Conservation (phyloP, 805 yeast species). For the Kodamaea leandrae region DNA sequence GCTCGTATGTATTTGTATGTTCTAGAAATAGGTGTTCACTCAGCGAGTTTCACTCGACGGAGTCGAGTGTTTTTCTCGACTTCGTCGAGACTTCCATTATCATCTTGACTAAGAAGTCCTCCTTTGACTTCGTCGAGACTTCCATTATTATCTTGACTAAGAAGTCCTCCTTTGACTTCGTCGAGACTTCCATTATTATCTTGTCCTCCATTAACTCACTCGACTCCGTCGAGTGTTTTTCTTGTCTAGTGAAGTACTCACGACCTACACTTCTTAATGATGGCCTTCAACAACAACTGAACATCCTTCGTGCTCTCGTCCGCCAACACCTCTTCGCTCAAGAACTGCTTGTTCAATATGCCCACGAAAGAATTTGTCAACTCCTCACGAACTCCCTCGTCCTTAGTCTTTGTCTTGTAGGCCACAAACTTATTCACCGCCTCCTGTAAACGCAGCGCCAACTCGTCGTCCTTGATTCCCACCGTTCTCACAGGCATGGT, state of each 20-base stretch:
- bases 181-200: not conserved
- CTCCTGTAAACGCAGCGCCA: conserved; percentile 61
- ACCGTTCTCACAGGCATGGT: conserved; percentile 64
- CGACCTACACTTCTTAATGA: conserved; percentile 36
- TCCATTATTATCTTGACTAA: not conserved
- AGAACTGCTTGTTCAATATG: conserved; percentile 25
- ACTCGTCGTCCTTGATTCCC: conserved; percentile 34
- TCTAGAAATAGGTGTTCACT: no score
- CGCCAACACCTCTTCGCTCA: conserved; percentile 18
- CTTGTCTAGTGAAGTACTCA: not conserved
- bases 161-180: not conserved
- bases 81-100: no score
- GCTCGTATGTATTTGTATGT: no score
- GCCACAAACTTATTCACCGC: conserved; percentile 71
- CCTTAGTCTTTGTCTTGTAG: conserved; percentile 45
- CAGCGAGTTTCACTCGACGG: no score
- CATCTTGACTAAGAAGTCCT: not conserved
- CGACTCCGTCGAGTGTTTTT: not conserved
- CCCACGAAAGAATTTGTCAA: conserved; percentile 30
- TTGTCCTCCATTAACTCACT: not conserved
- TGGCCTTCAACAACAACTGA: conserved; percentile 36
- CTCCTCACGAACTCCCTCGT: conserved; percentile 27
- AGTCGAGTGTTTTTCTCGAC: no score
- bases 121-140: no score
- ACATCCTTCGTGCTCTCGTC: conserved; percentile 29